These are phyloP conservation scores for Aureobasidium sp. DNA, from an alignment of 2,329 filamentous ascomycete genomes.

Conservation along the genomic window DNA sequence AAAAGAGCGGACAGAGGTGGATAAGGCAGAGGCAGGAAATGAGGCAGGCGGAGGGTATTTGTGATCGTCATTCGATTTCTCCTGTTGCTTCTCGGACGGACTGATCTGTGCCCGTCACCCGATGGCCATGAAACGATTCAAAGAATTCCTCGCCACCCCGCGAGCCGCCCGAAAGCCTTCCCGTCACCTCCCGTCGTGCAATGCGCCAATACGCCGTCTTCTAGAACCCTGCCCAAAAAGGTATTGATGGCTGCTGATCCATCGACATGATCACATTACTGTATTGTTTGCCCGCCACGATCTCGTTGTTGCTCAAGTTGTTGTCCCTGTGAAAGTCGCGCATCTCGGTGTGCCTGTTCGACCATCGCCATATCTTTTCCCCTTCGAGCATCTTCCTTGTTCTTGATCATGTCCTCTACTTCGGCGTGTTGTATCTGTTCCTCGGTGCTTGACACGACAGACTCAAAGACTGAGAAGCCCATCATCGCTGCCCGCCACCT, in stretches of 20 bases:
- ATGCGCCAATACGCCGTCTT: neutral
- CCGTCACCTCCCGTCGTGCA: neutral
- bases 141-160: conserved; percentile 1
- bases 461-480: conserved; percentile 54
- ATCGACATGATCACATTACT: neutral
- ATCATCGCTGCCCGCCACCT: conserved; percentile 54
- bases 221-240: neutral
- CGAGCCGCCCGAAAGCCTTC: neutral
- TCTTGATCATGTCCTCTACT: conserved; percentile 27
- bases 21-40: neutral
- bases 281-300: too few relatives aligned
- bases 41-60: neutral
- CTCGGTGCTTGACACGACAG: conserved; percentile 48
- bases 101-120: conserved; percentile 1
- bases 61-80: conserved; percentile 11
- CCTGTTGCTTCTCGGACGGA: neutral
- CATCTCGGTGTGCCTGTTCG: neutral
- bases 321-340: neutral
- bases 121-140: neutral
- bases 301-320: neutral
- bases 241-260: neutral
- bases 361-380: neutral
- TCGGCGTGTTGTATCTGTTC: conserved; percentile 64
- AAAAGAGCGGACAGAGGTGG: neutral
- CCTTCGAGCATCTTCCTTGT: neutral